Evolutionary conservation across 116 monocot genomes (phyloP).

Genomic region (Zostera marina): DNA sequence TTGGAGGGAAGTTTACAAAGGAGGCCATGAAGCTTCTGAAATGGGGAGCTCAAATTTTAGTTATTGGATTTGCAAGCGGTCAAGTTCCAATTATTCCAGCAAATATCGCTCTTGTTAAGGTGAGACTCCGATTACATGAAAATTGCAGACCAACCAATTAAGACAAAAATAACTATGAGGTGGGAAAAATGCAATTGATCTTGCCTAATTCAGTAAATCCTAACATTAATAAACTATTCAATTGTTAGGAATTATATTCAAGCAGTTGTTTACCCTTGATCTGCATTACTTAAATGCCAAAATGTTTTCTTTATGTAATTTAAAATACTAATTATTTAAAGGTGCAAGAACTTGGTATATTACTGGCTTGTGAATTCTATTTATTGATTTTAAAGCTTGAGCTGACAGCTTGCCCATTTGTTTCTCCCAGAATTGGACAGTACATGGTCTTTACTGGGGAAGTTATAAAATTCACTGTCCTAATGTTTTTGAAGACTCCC

Average conservation of each 20-base stretch:
- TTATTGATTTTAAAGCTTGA: not conserved
- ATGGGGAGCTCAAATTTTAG: constrained; percentile 89
- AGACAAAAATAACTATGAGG: too few species aligned
- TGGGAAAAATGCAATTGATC: too few species aligned
- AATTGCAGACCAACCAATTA: too few species aligned
- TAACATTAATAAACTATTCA: too few species aligned
- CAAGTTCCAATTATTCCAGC: constrained; percentile 90
- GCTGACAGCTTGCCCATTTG: not conserved
- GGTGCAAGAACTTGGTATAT: not conserved
- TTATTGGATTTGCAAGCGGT: constrained; percentile 98
- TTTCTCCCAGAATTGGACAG: constrained; percentile 71
- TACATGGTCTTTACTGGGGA: constrained; percentile 94
- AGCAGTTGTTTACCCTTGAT: too few species aligned
- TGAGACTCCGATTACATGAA: constrained; percentile 8
- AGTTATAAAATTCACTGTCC: constrained; percentile 60
- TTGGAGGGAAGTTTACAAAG: constrained; percentile 71
- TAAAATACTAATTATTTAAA: not conserved
- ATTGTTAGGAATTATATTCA: too few species aligned
- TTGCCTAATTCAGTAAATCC: too few species aligned
- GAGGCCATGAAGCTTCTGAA: constrained; percentile 85
- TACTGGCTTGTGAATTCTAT: not conserved
- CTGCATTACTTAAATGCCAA: too few species aligned
- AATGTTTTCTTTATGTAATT: too few species aligned
- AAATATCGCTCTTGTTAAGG: constrained; percentile 99
- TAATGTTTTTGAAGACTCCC: constrained; percentile 55